These are phyloP conservation scores for Aspergillus saccharolyticus DNA, from an alignment of 495 filamentous ascomycete species.

Conservation along the genomic window DNA sequence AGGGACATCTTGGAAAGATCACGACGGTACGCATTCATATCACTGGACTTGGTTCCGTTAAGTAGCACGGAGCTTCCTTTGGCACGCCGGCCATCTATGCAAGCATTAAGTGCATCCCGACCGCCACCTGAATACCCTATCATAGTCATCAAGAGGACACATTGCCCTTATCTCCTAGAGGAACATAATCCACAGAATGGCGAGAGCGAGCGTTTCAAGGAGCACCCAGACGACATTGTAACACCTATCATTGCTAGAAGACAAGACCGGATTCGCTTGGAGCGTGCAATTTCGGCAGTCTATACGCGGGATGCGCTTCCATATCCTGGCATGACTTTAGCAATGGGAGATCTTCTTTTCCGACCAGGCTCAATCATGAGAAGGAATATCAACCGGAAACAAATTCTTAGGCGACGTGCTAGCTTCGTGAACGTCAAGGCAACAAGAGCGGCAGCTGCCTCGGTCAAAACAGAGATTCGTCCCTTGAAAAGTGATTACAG, in stretches of 20 bases:
- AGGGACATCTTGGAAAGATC: slow-evolving; percentile 24
- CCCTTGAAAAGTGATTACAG: slow-evolving; percentile 8
- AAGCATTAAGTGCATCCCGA: slow-evolving; percentile 66
- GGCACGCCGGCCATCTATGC: slow-evolving; percentile 73
- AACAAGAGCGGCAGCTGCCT: slow-evolving; percentile 1
- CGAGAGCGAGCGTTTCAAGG: slow-evolving; percentile 30
- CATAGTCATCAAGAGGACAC: slow-evolving; percentile 88
- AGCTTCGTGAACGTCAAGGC: slow-evolving; percentile 24
- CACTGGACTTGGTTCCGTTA: slow-evolving; percentile 66
- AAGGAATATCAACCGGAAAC: slow-evolving; percentile 56
- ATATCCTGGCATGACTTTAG: slow-evolving; percentile 75
- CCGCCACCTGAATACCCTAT: slow-evolving; percentile 51
- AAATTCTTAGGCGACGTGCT: slow-evolving; percentile 29
- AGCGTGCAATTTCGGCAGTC: slow-evolving; percentile 67
- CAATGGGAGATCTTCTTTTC: slow-evolving; percentile 52
- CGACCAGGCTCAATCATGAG: slow-evolving; percentile 74
- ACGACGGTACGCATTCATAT: slow-evolving; percentile 47
- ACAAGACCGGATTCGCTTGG: slow-evolving; percentile 70
- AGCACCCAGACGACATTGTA: slow-evolving; percentile 10
- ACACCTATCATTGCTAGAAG: slow-evolving; percentile 50
- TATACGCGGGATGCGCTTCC: slow-evolving; percentile 83
- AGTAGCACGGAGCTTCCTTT: slow-evolving; percentile 65
- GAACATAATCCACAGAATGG: slow-evolving; percentile 23
- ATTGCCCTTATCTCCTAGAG: slow-evolving; percentile 54
- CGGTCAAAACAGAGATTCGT: neutral